Base-by-base conservation (phyloP, 306 rosid genomes). In the Castanospermum australe region DNA sequence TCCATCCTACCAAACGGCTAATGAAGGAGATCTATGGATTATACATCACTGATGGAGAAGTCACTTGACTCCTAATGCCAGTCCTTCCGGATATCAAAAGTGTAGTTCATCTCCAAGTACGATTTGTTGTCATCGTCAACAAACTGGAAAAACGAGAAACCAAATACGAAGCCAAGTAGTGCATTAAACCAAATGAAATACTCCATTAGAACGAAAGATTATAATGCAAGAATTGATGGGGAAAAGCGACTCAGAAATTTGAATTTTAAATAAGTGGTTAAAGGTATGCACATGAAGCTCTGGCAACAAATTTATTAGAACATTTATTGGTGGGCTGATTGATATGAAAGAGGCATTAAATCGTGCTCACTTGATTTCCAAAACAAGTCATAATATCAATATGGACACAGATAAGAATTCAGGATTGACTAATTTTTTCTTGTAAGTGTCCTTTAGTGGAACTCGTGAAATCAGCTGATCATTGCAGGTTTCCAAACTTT, bases 81-180 rank as follows among this genome's bases (percentile, higher is more conserved):
- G 1, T 93, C 94, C 81, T 83, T 93, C 77, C 87, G 82, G 82
- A 91, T 93, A 52, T 93, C 94, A 65, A 93, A 91, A 28, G 89
- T 89, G 90, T 93, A 93, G 85, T 86, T 91, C 82, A 93, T 91
- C 85, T 91, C 97, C 92, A 91, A 87, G 82, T 91, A 85, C 77
- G 87, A 87, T 87, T 90, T 91, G 81, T 91, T 88, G 82, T 93
- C 97, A 51, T 93, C 98, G 17, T 93, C 98, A 48, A 82, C 85
- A 84, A 93, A 91, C 97, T 91, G 88, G 11, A 75, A 82, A 77
- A 48, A 45, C 5, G 0, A 73, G 9, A 66, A 77, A 38, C 8
- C 32, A 63, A 70, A 28, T 3, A n/a, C 0, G 1, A 75, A 35
- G 14, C 38, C 59, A 66, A 47, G 22, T 15, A 62, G 41, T 18